Conservation (phyloP, 2,329 filamentous ascomycete species). For the Trichoderma sp. region DNA sequence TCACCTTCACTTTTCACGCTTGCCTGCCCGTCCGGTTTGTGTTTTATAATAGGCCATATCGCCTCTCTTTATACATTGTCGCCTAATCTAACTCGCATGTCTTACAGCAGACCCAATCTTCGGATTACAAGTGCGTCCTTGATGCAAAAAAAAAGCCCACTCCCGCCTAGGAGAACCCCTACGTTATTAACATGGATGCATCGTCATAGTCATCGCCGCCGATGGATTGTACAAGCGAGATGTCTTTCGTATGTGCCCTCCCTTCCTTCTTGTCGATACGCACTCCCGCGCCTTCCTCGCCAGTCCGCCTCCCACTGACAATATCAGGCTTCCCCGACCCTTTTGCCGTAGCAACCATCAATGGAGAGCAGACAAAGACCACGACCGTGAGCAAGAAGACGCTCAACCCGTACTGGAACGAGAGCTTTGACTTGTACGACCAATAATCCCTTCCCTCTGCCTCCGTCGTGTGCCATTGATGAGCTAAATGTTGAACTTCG, state of each 20-base stretch:
- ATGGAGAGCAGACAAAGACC: conserved; percentile 98
- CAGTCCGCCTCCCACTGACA: conserved; percentile 23
- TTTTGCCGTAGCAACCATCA: conserved; percentile 94
- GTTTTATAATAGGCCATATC: neutral
- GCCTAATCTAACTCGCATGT: conserved; percentile 2
- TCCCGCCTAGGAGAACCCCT: neutral
- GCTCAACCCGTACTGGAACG: conserved; percentile 99
- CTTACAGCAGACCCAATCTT: conserved; percentile 72
- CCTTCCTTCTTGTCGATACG: neutral
- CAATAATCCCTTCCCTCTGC: conserved; percentile 16
- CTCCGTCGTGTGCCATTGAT: neutral
- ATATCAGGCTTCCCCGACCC: conserved; percentile 87
- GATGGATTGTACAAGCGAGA: conserved; percentile 98
- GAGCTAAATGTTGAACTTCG: conserved; percentile 7
- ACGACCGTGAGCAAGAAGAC: conserved; percentile 96
- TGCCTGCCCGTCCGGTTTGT: neutral
- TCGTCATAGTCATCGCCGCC: conserved; percentile 81
- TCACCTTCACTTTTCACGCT: neutral
- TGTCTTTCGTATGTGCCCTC: conserved; percentile 79
- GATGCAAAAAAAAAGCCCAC: neutral
- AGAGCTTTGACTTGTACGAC: conserved; percentile 93
- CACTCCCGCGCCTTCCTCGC: neutral
- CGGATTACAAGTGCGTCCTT: conserved; percentile 78
- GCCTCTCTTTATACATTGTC: neutral
- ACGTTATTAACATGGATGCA: conserved; percentile 22